Evolutionary conservation across 2,329 filamentous ascomycete species (phyloP), one percentile per base, ranked within the genome.

Genomic region (Coleophoma crateriformis): DNA sequence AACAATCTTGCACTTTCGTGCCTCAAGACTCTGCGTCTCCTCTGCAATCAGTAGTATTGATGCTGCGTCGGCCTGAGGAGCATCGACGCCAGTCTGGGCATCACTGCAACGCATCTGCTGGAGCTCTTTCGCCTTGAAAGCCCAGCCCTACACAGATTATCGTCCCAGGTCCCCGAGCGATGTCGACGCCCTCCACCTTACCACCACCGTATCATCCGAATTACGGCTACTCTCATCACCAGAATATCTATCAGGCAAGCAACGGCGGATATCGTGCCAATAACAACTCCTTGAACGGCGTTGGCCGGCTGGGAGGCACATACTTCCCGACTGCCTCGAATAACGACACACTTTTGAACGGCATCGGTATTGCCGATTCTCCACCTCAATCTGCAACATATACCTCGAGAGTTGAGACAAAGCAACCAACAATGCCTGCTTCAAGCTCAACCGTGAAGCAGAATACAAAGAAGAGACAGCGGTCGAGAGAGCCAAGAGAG

Each of bases 171-270:
- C 41, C 17, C 19, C 41, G 41, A 44, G 59, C 54, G 54, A 91
- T 92, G 88, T 91, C 88, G 76, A 90, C 87, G 60, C 87, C 88
- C 59, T 89, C 87, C 54, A 86, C 84, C 59, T 76, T 88, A 64
- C 83, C 84, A 66, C 81, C 79, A 62, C 83, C 41, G 32, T 44
- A 85, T 68, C 80, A 83, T 69, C 77, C 79, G 54, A 78, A 78
- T 63, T 82, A 84, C 73, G 74, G 70, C 58, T 84, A 84, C 63
- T 76, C 81, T 47, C 74, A 76, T 65, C 75, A 76, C 56, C 72
- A 73, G 54, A 65, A 71, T 54, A 27, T 27, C 27, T 81, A 79
- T 64, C 79, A 82, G 62, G 64, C 77, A 43, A 76, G 73, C 53
- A 69, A 75, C 57, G 64, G 72, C 52, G 41, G 41, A n/a, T 82